Conservation (phyloP, 169 alveolate genomes). For the Plasmodium yoelii region DNA sequence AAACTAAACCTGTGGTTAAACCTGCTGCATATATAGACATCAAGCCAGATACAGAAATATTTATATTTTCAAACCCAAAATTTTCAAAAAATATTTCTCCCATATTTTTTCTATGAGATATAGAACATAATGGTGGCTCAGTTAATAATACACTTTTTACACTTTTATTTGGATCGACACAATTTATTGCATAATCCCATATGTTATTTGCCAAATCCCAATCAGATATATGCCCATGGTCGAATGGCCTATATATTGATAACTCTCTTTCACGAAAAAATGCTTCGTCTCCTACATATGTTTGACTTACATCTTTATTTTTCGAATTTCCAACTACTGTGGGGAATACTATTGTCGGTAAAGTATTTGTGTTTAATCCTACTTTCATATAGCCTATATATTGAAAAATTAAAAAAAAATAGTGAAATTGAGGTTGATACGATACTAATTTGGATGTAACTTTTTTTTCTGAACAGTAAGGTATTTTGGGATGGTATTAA, state of each 20-base stretch:
- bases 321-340: conserved; percentile 34
- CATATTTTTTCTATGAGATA: conserved; percentile 81
- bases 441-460: too few relatives aligned
- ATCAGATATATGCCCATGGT: conserved; percentile 77
- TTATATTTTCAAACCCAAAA: conserved; percentile 85
- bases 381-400: conserved; percentile 58
- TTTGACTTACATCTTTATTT: conserved; percentile 4
- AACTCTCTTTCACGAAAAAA: conserved; percentile 61
- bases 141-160: conserved; percentile 77
- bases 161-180: conserved; percentile 35
- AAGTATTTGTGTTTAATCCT: conserved; percentile 23
- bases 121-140: conserved; percentile 82
- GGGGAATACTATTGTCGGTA: conserved; percentile 59
- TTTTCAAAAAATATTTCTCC: conserved; percentile 90
- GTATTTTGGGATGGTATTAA: too few relatives aligned
- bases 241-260: conserved; percentile 78
- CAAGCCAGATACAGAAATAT: conserved; percentile 88
- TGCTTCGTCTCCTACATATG: conserved; percentile 78
- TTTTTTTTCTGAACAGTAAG: background rate
- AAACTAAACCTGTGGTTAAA: conserved; percentile 89
- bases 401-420: background rate
- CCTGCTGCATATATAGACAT: conserved; percentile 91
- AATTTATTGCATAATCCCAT: conserved; percentile 58
- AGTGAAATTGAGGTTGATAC: background rate
- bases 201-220: conserved; percentile 48